Evolutionary conservation across 2,329 filamentous ascomycete genomes (phyloP), one percentile per base, ranked within the genome.

Genomic region (Exophiala phaeomuriformis): DNA sequence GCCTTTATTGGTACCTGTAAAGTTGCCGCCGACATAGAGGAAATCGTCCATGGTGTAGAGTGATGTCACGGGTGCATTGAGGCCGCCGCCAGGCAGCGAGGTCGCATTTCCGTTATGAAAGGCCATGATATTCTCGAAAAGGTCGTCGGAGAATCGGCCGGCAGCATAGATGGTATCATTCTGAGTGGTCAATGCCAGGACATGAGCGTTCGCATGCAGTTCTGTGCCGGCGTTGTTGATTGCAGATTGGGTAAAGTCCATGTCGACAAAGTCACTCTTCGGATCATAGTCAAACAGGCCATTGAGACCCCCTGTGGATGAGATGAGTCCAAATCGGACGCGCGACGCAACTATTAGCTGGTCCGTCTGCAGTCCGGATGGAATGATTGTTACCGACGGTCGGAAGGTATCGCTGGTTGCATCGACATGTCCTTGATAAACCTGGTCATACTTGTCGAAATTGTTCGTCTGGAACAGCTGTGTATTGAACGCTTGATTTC

Each of bases 401-500:
- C 83, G 83, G 75, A 96, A 96, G 19, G 78, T 79, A 58, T 73
- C 75, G 6, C 81, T 84, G 49, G 80, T 83, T 50, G 84, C 83
- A 66, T 97, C 89, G 50, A 98, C 82, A 61, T 83, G 83, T 44
- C 90, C 93, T 61, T 85, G 86, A 71, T 90, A 95, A 54, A 98
- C 83, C 62, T 88, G 84, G 66, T 98, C 93, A 66, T 95, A 97
- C 70, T 98, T 98, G 75, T 97, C 91, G 68, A 85, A 94, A 67
- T 94, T 80, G 71, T 98, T 98, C 12, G 90, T 95, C 70, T 98
- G 93, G 67, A 80, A 94, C 5, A 96, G 73, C 0, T 80, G 77
- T 0, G 77, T 81, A 30, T 80, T 77, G 53, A 83, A 76, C 65
- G 52, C 71, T 64, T 66, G 76, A 64, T 61, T 71, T 31, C 65